phyloP scores from a whole-genome alignment of 352 stramenopile species.

The Thalassiosira gravida region DNA sequence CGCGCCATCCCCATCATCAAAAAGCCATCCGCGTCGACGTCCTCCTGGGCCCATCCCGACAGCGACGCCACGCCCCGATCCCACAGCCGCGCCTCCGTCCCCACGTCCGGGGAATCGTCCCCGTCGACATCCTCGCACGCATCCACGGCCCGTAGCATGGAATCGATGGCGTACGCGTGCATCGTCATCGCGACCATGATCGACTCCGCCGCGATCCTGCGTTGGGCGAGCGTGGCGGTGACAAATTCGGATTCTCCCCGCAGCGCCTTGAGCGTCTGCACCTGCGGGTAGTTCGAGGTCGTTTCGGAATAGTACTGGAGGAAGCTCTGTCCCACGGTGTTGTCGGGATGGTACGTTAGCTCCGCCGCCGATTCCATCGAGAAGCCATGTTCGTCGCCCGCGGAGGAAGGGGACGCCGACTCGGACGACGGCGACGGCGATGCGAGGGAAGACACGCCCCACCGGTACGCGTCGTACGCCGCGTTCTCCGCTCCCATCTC shows the following conservation, averaged over 20 bases:
- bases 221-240: constrained; percentile 13
- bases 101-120: constrained; percentile 24
- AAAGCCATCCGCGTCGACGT: constrained; percentile 17
- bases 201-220: constrained; percentile 34
- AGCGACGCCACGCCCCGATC: constrained; percentile 48
- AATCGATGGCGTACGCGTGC: constrained; percentile 41
- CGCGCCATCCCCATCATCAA: constrained; percentile 40
- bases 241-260: constrained; percentile 34
- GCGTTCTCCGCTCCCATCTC: constrained; percentile 53
- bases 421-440: too few species aligned
- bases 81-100: constrained; percentile 42
- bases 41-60: constrained; percentile 51
- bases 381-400: too few species aligned
- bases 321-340: constrained; percentile 17
- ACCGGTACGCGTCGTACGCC: constrained; percentile 44
- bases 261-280: constrained; percentile 4
- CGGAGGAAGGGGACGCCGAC: too few species aligned
- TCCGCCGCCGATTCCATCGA: constrained; percentile 17
- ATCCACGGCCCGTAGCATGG: constrained; percentile 46
- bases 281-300: too few species aligned
- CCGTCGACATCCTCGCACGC: neutral
- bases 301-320: too few species aligned
- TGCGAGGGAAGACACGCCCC: constrained; percentile 14
- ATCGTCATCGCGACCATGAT: constrained; percentile 39
- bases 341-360: neutral